These are phyloP conservation scores for Xerophyta viscosa DNA, from an alignment of 106 monocot genomes.

Conservation along the genomic window DNA sequence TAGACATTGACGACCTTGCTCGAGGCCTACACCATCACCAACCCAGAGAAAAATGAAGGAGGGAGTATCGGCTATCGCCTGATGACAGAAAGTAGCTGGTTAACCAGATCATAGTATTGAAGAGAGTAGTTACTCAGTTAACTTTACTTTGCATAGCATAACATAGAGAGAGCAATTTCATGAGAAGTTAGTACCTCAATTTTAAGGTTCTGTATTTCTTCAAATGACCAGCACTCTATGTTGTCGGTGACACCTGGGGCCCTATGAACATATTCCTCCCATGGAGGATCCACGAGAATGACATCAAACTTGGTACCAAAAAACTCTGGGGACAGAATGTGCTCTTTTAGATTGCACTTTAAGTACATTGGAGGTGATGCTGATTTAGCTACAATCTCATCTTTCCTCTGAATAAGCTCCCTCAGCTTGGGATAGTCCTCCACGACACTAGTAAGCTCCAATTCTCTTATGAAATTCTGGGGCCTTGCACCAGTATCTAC, in stretches of 20 bases:
- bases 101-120: slow-evolving; percentile 16
- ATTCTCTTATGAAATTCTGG: slow-evolving; percentile 94
- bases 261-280: slow-evolving; percentile 99
- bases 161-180: slow-evolving; percentile 1
- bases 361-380: slow-evolving; percentile 81
- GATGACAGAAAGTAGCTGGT: slow-evolving; percentile 1
- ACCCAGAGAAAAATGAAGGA: slow-evolving; percentile 99
- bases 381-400: slow-evolving; percentile 88
- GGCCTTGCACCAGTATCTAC: slow-evolving; percentile 97
- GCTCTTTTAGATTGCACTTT: slow-evolving; percentile 79
- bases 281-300: slow-evolving; percentile 98
- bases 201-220: slow-evolving; percentile 91
- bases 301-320: slow-evolving; percentile 99
- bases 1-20: slow-evolving; percentile 88
- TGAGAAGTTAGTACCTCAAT: slow-evolving; percentile 50
- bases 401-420: slow-evolving; percentile 98
- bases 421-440: slow-evolving; percentile 98
- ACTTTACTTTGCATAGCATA: too few species aligned
- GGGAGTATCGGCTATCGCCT: slow-evolving; percentile 98
- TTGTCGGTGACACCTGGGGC: slow-evolving; percentile 95
- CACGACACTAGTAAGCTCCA: slow-evolving; percentile 89
- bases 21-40: slow-evolving; percentile 95
- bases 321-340: slow-evolving; percentile 66
- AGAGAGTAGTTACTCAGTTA: too few species aligned
- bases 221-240: slow-evolving; percentile 86